phyloP scores from a whole-genome alignment of 2,329 filamentous ascomycete species.

The Fusarium falciforme region DNA sequence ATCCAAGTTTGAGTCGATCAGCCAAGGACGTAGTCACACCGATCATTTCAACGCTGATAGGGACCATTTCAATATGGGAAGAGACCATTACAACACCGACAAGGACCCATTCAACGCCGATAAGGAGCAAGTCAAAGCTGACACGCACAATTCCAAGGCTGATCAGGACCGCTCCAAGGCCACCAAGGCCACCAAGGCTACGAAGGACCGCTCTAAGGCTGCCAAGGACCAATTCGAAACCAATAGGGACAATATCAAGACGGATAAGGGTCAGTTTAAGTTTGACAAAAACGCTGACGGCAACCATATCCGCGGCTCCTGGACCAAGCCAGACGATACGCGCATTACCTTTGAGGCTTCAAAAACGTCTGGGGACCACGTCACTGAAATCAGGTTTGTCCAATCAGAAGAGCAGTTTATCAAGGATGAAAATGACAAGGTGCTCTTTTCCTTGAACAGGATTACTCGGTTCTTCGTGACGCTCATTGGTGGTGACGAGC shows the following conservation, averaged over 20 bases:
- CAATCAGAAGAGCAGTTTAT: not conserved
- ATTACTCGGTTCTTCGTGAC: not conserved
- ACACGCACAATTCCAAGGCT: not conserved
- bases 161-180: not conserved
- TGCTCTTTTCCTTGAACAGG: not conserved
- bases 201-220: not conserved
- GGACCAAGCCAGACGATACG: not conserved
- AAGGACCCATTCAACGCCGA: not conserved
- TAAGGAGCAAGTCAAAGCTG: not conserved
- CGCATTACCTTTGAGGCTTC: not conserved
- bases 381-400: not conserved
- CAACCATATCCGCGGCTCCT: not conserved
- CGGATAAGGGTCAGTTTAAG: not conserved
- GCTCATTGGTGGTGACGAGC: not conserved
- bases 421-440: not conserved
- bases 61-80: not conserved
- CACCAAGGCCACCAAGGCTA: not conserved
- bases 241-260: not conserved
- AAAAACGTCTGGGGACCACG: not conserved
- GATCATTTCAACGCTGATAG: not conserved
- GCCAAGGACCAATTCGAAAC: not conserved
- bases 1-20: not conserved
- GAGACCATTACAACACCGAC: not conserved
- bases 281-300: not conserved
- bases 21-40: not conserved